A percentile compares a stretch with the other conserved stretches of the same genome.
Evolutionary conservation across 495 filamentous ascomycete genomes (phyloP).

Genomic region (Daldinia caldariorum): DNA sequence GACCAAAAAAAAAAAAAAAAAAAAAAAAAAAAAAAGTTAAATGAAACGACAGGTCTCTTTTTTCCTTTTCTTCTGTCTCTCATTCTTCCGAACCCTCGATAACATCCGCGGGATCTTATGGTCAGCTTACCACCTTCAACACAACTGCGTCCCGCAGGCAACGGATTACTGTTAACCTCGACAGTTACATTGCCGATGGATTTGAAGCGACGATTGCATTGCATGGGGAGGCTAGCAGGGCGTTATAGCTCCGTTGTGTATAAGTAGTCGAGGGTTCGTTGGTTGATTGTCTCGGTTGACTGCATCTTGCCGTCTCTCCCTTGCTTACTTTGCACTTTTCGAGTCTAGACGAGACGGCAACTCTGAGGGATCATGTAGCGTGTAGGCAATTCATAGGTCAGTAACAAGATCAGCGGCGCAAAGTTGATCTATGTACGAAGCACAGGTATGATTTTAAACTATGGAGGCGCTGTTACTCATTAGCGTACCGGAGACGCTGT

Average conservation of each 20-base stretch:
- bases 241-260: conserved; percentile 19
- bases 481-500: conserved; percentile 3
- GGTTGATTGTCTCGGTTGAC: conserved; percentile 41
- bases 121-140: conserved; percentile 19
- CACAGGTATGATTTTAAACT: conserved; percentile 3
- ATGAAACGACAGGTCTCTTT: conserved; percentile 45
- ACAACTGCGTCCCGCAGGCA: conserved; percentile 7
- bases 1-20: conserved; percentile 20
- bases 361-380: conserved; percentile 13
- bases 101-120: conserved; percentile 7
- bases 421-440: conserved; percentile 2
- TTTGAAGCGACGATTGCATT: conserved; percentile 10
- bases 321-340: conserved; percentile 25
- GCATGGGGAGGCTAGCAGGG: conserved; percentile 8
- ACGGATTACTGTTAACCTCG: not conserved
- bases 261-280: conserved; percentile 20
- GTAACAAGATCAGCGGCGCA: conserved; percentile 6
- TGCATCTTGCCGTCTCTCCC: conserved; percentile 36
- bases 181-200: conserved; percentile 12
- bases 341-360: conserved; percentile 8
- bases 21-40: conserved; percentile 41
- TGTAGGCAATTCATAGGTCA: conserved; percentile 21
- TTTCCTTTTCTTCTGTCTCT: not conserved
- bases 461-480: conserved; percentile 5
- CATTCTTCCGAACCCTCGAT: conserved; percentile 5